These are phyloP conservation scores for Dipteronia sinensis DNA, from an alignment of 345 rosid genomes.

Conservation along the genomic window DNA sequence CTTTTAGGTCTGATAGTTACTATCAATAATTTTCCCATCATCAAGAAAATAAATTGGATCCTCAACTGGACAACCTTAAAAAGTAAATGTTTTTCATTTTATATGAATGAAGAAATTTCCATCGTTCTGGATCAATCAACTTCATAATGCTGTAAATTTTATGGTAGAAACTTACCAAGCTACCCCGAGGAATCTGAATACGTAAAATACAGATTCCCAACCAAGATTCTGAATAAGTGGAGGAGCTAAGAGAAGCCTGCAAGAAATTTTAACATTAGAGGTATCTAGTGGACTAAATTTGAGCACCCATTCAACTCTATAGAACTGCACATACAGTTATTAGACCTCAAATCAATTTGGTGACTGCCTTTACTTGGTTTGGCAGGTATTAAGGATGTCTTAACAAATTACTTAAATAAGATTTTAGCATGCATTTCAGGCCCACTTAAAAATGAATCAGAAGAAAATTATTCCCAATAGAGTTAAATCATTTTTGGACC, in stretches of 20 bases:
- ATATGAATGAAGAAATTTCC: conserved; percentile 8
- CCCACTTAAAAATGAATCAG: not conserved
- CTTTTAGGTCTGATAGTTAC: no score
- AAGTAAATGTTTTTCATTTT: not conserved
- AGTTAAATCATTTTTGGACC: not conserved
- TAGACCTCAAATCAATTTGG: not conserved
- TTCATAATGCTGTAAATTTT: not conserved
- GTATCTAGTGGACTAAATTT: conserved; percentile 1
- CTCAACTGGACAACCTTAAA: not conserved
- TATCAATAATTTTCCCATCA: not conserved
- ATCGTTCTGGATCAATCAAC: conserved; percentile 12
- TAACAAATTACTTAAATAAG: not conserved
- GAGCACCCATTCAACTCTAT: conserved; percentile 1
- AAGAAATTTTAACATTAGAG: conserved; percentile 30
- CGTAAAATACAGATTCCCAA: conserved; percentile 90
- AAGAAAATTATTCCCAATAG: not conserved
- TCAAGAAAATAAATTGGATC: not conserved
- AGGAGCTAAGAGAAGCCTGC: conserved; percentile 96
- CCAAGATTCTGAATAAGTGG: conserved; percentile 73
- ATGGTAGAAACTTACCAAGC: conserved; percentile 60
- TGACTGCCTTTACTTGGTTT: not conserved
- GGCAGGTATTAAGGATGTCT: not conserved
- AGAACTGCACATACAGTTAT: not conserved
- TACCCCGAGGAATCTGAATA: conserved; percentile 78
- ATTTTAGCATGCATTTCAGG: not conserved